Evolutionary conservation across 2,329 filamentous ascomycete species (phyloP), one percentile per base, ranked within the genome.

Genomic region (Colletotrichum cereale): DNA sequence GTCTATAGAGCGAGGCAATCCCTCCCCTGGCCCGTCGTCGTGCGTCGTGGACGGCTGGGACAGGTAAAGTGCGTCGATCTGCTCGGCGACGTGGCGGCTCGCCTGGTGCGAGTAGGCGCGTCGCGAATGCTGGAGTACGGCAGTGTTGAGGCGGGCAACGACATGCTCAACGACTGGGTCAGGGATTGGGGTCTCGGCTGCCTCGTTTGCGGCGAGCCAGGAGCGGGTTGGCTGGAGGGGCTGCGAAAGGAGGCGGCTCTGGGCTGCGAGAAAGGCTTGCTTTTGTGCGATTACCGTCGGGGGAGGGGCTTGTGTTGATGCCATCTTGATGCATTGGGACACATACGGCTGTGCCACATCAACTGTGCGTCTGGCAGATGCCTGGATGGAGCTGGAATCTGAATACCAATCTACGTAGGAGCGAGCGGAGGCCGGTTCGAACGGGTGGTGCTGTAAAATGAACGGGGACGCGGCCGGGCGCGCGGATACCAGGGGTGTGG

Each of bases 81-180:
- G 92, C 82, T 93, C 91, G 2, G 92, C 91, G 24, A 94, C 87
- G 76, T 93, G 90, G 44, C 91, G 87, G 62, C 87, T 89, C n/a
- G 91, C 90, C 75, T 92, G 90, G 0, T 90, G 87, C 21, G 90
- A 87, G 78, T 93, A 93, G 6, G 90, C 89, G 66, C 90, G 86
- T 44, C 88, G 88, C 38, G 86, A 86, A 78, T 94, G 92, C 75
- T 91, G 89, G 74, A 88, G 86, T 18, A 93, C 81, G 21, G 85
- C 81, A 71, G 90, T 87, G 77, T 93, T 92, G 16, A 93, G 83
- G 50, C 85, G 85, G 74, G 84, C 82, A 5, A 91, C 78, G 16
- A 85, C 88, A 72, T 91, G 88, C 74, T 90, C 87, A 66, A 91
- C 81, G 26, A 84, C 80, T 69, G 84, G 85, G 29, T 85, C 82